Conservation (phyloP, 2,329 filamentous ascomycete genomes). For the Alternaria conjuncta region DNA sequence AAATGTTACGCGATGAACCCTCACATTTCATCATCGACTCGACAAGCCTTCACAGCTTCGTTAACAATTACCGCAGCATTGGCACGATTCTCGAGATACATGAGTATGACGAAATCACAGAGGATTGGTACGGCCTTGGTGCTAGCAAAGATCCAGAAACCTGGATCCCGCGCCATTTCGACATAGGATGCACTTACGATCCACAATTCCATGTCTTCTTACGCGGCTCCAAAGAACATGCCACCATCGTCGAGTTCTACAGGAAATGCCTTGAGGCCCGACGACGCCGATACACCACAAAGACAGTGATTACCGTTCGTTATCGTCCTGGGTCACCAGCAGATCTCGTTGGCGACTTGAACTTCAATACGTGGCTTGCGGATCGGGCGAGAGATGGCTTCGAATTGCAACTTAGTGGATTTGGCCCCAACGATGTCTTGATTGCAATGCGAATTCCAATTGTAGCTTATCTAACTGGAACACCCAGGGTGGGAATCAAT, state of each 20-base stretch:
- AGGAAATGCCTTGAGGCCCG: neutral
- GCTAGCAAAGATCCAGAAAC: neutral
- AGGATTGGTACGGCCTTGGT: neutral
- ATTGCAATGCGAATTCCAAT: neutral
- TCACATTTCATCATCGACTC: neutral
- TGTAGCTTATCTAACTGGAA: neutral
- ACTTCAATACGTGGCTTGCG: neutral
- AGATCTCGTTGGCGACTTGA: neutral
- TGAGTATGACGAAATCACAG: neutral
- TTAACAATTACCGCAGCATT: neutral
- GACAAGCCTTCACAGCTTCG: neutral
- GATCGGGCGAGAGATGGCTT: neutral
- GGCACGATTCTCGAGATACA: neutral
- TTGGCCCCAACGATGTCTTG: neutral
- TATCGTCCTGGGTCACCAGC: neutral
- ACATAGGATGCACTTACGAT: neutral
- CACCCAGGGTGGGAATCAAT: fast-evolving
- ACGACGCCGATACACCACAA: neutral
- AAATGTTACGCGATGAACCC: neutral
- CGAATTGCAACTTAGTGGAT: neutral
- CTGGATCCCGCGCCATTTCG: neutral
- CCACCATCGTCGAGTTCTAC: neutral
- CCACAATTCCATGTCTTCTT: too few species aligned
- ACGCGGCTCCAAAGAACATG: too few species aligned
- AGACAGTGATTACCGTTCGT: neutral